Evolutionary conservation across 164 flowering plant genomes (phyloP), one percentile per base, ranked within the genome.

Genomic region (Cinnamomum chago): DNA sequence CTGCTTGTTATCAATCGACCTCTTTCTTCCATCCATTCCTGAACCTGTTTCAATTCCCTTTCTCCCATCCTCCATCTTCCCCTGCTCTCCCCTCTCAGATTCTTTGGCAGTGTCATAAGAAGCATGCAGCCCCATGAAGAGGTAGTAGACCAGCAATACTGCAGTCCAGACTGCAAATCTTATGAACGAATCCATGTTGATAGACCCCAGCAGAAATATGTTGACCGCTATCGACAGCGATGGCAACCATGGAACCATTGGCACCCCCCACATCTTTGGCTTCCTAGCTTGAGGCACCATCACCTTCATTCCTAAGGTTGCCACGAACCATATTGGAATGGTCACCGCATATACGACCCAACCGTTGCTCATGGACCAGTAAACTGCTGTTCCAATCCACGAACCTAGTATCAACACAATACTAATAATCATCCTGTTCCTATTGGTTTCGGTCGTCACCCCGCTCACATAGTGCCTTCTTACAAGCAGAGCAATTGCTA

Each of bases 211-310:
- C n/a, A 90, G 74, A 79, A 90, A 90, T 9, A 89, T 67, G 74
- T 90, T 89, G 35, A 88, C 78, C 4, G 82, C 82, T 2, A 90
- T 84, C 0, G 83, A 82, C 1, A 78, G 73, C 0, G 92, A 87
- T 10, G 94, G 91, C 60, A 90, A 70, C 90, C 88, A 90, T 1
- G 92, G 90, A 51, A 88, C 83, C 67, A 86, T 58, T 3, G 92
- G 94, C 1, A 79, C 85, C 3, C 91, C 92, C 94, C 94, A 89
- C 50, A 82, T 28, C 79, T 84, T 85, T 0, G 92, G 90, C 25
- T 71, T 27, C 73, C 81, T 74, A 0, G 92, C 90, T 15, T 84
- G 77, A 0, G 84, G 83, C 52, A 88, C 85, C 14, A 72, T 50
- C 47, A 85, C 0, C 52, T 58, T 11, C 9, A 90, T 55, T 0